These are phyloP conservation scores for Microcyclospora tardicrescens DNA, from an alignment of 2,329 filamentous ascomycete species.

Conservation along the genomic window DNA sequence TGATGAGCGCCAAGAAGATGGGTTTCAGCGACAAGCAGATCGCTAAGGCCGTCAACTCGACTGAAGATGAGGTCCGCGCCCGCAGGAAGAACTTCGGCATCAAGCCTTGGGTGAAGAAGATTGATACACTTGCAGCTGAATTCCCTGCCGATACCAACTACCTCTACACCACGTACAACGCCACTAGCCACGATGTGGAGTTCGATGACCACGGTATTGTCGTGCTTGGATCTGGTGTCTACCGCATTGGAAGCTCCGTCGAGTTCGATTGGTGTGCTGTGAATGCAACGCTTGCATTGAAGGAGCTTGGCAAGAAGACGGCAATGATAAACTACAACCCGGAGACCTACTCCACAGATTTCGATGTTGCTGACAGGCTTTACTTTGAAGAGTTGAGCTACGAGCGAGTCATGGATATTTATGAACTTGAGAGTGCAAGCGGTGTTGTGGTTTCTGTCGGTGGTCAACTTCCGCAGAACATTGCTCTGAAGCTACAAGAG, in stretches of 20 bases:
- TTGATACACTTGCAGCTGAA: conserved; percentile 92
- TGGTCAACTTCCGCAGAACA: conserved; percentile 94
- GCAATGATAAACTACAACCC: conserved; percentile 94
- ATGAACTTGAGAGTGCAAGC: conserved; percentile 73
- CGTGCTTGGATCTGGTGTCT: conserved; percentile 86
- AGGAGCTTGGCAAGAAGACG: conserved; percentile 86
- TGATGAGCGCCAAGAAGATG: conserved; percentile 89
- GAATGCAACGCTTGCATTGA: conserved; percentile 71
- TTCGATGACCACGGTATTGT: conserved; percentile 88
- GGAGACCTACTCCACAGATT: conserved; percentile 72
- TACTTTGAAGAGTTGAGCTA: conserved; percentile 97
- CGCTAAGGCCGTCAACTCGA: conserved; percentile 67
- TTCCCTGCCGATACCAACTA: conserved; percentile 94
- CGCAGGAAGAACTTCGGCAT: conserved; percentile 77
- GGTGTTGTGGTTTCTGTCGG: conserved; percentile 93
- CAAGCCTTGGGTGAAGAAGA: conserved; percentile 93
- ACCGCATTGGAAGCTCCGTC: conserved; percentile 92
- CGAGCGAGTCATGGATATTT: conserved; percentile 97
- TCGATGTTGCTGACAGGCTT: conserved; percentile 75
- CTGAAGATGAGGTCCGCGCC: conserved; percentile 81
- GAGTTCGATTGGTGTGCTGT: conserved; percentile 99
- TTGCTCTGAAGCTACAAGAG: conserved; percentile 86
- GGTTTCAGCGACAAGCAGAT: conserved; percentile 98
- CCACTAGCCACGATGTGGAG: conserved; percentile 78
- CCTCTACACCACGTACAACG: conserved; percentile 96